Base-by-base conservation (phyloP, 2,329 filamentous ascomycete genomes). In the Nemania abortiva region DNA sequence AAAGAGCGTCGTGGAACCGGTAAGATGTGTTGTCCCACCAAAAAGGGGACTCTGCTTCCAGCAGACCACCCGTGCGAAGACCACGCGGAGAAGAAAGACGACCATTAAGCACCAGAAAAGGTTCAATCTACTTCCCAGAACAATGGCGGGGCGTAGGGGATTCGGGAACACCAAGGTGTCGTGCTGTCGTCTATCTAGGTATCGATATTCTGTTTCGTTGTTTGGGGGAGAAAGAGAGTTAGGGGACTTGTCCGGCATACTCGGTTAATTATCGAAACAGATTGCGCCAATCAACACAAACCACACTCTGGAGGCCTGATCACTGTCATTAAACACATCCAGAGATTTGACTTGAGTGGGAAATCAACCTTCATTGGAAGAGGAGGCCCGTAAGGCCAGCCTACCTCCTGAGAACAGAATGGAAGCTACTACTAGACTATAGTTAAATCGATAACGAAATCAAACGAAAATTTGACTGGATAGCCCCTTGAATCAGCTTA, bases 81-180 rank as follows among this genome's bases (percentile, higher is more conserved):
- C 29, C 56, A 59, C 42, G 49, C 49, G 56, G 56, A 49, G 24
- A 59, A 49, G 27, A 22, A 20, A 34, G 56, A 24, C 20, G 49
- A 49, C 18, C 24, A 59, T 34, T 39, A 47, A 24, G 3, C 56
- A 37, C 55, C 39, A 56, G 53, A 56, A 29, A 39, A 10, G 39
- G 18, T 9, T 24, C 18, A 56, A 37, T 56, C 20, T 13, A n/a
- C 53, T 56, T 24, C 31, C 53, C 22, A 37, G 1, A 37, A 37
- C 11, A 37, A 37, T 37, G 34, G 34, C 34, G 27, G 27, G n/a
- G 2, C 42, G 27, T 2, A 34, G 24, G 15, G 24, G 18, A 37
- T 2, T 15, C 6, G 22, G 13, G 18, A 9, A 50, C 42, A 50
- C 18, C 24, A 50, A 45, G 45, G 15, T 29, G 7, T 37, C 27